Evolutionary conservation across 345 rosid genomes (phyloP).

Genomic region (Gossypium ekmanianum): DNA sequence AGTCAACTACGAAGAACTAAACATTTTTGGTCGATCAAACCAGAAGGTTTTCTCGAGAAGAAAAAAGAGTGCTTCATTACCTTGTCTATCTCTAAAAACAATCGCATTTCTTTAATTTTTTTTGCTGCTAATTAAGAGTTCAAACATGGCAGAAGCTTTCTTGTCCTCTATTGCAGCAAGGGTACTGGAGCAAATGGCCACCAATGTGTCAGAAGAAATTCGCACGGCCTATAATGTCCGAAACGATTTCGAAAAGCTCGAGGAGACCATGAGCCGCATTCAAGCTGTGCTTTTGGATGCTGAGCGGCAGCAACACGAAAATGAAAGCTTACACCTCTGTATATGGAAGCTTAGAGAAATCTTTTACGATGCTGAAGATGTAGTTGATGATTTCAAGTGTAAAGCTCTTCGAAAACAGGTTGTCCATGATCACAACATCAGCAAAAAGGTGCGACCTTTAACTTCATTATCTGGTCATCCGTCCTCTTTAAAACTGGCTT

Average conservation of each 20-base stretch:
- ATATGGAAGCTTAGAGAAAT: neutral
- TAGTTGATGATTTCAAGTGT: neutral
- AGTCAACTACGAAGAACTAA: neutral
- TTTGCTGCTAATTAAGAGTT: neutral
- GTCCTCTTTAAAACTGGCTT: neutral
- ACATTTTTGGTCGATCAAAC: neutral
- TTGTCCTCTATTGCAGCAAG: neutral
- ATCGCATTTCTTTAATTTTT: neutral
- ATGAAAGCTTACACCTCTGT: neutral
- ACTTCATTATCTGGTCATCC: too few species aligned
- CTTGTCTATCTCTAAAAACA: neutral
- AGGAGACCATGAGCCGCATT: neutral
- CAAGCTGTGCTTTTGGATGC: neutral
- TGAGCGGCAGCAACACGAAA: neutral
- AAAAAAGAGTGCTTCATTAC: neutral
- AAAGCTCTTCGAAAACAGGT: neutral
- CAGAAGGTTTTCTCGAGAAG: neutral
- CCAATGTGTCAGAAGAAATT: neutral
- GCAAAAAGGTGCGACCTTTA: too few species aligned
- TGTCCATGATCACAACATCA: too few species aligned
- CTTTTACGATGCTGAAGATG: slow-evolving; percentile 4
- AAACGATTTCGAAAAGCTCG: neutral
- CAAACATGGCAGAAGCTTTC: neutral
- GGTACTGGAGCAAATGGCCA: neutral
- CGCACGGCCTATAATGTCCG: neutral